Evolutionary conservation across 495 filamentous ascomycete genomes (phyloP).

Genomic region (Aspergillus panamensis): DNA sequence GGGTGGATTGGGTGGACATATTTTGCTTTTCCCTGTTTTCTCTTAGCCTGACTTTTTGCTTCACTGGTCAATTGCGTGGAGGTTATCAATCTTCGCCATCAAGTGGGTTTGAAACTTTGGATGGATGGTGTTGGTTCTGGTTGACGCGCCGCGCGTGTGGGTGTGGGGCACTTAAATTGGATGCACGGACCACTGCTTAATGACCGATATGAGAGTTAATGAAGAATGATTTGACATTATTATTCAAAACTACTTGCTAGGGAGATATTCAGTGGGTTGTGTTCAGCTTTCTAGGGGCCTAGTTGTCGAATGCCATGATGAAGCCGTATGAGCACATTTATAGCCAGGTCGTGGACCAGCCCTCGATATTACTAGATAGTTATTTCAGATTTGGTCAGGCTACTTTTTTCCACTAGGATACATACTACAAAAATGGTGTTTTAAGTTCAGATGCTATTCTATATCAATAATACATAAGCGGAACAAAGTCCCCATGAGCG

Average conservation of each 20-base stretch:
- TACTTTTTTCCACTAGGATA: too few relatives aligned
- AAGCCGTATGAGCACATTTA: neutral
- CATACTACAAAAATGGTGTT: too few relatives aligned
- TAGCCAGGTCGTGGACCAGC: too few relatives aligned
- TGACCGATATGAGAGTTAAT: neutral
- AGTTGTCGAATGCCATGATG: neutral
- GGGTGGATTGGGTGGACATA: constrained; percentile 61
- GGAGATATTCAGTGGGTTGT: neutral
- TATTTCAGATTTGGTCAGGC: too few relatives aligned
- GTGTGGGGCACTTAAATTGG: constrained; percentile 28
- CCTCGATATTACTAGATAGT: too few relatives aligned
- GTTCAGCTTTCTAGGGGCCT: too few relatives aligned
- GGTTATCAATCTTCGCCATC: neutral
- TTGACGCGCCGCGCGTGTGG: constrained; percentile 13
- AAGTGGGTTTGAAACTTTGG: neutral
- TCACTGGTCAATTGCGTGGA: neutral
- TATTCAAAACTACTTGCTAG: neutral
- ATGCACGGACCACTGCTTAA: constrained; percentile 38
- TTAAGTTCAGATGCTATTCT: too few relatives aligned
- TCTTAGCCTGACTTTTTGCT: too few relatives aligned
- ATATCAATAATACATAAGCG: too few relatives aligned
- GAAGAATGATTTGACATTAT: neutral
- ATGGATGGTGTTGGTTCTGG: neutral
- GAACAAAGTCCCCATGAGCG: too few relatives aligned
- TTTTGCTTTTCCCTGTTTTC: constrained; percentile 25